Evolutionary conservation across 148 eudicot species (phyloP), one percentile per base, ranked within the genome.

Genomic region (Mesembryanthemum crystallinum): DNA sequence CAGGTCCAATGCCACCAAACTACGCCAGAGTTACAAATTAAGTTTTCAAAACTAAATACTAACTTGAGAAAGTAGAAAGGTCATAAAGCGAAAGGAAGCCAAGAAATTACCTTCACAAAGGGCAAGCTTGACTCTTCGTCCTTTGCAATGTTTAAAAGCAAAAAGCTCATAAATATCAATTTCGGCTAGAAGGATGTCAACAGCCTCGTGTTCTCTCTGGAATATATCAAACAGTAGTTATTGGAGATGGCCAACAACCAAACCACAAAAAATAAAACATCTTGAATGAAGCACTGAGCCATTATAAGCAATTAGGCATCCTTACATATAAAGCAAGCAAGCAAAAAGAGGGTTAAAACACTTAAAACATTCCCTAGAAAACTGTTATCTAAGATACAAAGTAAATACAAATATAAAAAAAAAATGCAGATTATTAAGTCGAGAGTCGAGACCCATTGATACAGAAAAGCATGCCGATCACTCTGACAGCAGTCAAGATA

Each of bases 131-230:
- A 83, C 90, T 89, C 78, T 94, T 80, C 98, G 88, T 76, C 97
- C 97, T 83, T 88, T 89, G 85, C 98, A 94, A 79, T 94, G 98
- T 77, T 88, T 94, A 82, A 92, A 92, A 78, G 93, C 84, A 82
- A 94, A 94, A 69, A 94, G 92, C 90, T 94, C 98, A 76, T 94
- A 94, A 80, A 94, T 88, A 82, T 94, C 98, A 65, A 94, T 90
- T 86, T 94, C 98, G 51, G 98, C 98, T 54, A 94, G 89, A 82
- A 94, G 98, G 84, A 94, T 89, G 77, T 94, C 98, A 69, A 94
- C 87, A 76, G 96, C 95, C 42, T 94, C 93, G 83, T 94, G 92
- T 58, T 89, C 93, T 80, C 80, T 90, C 98, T 94, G 93, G 73
- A 80, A 85, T 13, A 77, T 70, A 72, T 52, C 55, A 55, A 17